Base-by-base conservation (phyloP, 345 rosid species). In the Boechera retrofracta region DNA sequence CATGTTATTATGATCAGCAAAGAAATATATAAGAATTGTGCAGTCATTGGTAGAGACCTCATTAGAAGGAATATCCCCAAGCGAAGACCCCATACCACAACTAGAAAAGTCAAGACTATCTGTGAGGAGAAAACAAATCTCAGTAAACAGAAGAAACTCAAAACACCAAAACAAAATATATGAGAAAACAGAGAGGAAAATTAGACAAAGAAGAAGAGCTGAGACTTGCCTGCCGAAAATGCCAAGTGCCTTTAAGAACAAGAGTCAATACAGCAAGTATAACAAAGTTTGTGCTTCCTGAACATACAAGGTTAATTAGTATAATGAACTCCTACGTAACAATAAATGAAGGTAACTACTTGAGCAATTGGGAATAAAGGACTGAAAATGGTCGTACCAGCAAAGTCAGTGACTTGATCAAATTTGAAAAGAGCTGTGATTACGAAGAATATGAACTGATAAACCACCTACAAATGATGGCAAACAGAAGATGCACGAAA, bases 331-430 rank as follows among this genome's bases (percentile, higher is more conserved):
- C 61, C 48, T 13, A 60, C 32, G 53, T 68, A 29, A 58, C 67
- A 64, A 24, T 64, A 11, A 3, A 12, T 4, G 18, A 39, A 58
- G 77, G 42, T 2, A 38, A 38, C 32, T 42, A 54, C 3, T 7
- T 38, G 5, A 42, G n/a, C n/a, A 13, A 12, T 12, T 16, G 42
- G 67, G 7, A 65, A 36, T 48, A 29, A 9, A 51, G 29, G 48
- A 44, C 4, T 28, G 54, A 44, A 29, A 29, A 2, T 64, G 4
- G 24, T 4, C 3, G 8, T 83, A 91, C 98, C 97, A 10, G 96
- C 97, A 80, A 94, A 94, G 80, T 91, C 98, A 64, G 97, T 94
- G 83, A 91, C 91, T 84, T 94, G 87, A 83, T 94, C 94, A 69
- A 87, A 76, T 83, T 87, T 91, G 84, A 90, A 89, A 74, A 87